Base-by-base conservation (phyloP, 2,329 filamentous ascomycete species). In the Phialophora macrospora region DNA sequence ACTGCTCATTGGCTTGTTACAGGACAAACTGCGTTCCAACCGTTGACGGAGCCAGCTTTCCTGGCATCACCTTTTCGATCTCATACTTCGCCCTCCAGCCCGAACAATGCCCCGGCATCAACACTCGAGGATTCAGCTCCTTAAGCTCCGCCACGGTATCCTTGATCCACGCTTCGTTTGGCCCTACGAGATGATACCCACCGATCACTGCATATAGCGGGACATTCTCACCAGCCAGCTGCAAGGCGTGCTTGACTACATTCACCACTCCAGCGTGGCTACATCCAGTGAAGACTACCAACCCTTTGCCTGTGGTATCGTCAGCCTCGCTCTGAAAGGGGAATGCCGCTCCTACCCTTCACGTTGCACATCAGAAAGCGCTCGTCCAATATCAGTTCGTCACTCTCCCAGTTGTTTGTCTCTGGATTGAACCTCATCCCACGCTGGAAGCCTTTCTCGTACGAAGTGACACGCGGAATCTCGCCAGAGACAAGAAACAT, bases 251-350 rank as follows among this genome's bases (percentile, higher is more conserved):
- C 48, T 77, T 78, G 1, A 79, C 75, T 2, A 81, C 78, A 69
- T 86, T 86, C 60, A 86, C 80, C 7, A 86, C 80, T 0, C 84
- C 84, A 0, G 83, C 82, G 63, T 86, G 84, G 68, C 81, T 83
- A 74, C 84, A 86, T 11, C 83, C 84, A 0, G 83, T 85, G 71
- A 86, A 84, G 22, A 86, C 76, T 1, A 86, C 81, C 2, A 86
- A 76, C 0, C 84, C 84, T 66, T 81, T 82, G 12, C 75, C 82
- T 83, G 60, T 0, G 55, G 24, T 32, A n/a, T 11, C 20, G 12
- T 63, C 7, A 63, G 30, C 32, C 4, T 26, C 32, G 51, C 14
- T 51, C 24, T 9, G n/a, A 55, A 52, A 41, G 17, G 9, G 32
- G 44, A 0, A 8, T 12, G 54, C 14, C 32, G 26, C 24, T 67